phyloP scores from a whole-genome alignment of 805 yeast genomes.

The Starmerella roubikii region DNA sequence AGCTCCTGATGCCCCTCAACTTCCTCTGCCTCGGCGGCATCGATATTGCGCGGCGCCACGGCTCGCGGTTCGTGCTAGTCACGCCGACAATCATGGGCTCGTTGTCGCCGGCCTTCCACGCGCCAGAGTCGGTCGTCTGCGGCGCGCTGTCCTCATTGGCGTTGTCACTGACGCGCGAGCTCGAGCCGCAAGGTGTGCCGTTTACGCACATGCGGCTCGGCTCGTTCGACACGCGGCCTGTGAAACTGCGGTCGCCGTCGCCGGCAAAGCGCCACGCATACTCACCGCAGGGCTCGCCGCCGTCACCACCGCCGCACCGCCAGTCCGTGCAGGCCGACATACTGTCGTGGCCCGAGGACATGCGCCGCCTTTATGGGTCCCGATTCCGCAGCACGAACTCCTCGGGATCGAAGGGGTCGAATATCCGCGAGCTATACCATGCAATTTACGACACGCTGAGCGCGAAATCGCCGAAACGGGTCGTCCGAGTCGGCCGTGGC shows the following conservation, averaged over 20 bases:
- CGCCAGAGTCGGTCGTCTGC: conserved; percentile 45
- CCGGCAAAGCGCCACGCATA: neutral
- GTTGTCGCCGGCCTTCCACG: conserved; percentile 46
- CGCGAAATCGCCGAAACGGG: conserved; percentile 21
- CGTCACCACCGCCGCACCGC: neutral
- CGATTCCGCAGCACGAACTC: conserved; percentile 22
- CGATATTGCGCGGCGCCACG: conserved; percentile 38
- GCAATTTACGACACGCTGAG: conserved; percentile 25
- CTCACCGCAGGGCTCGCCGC: conserved; percentile 10
- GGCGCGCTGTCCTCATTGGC: conserved; percentile 32
- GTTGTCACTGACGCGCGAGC: conserved; percentile 31
- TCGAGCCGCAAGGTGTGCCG: conserved; percentile 32
- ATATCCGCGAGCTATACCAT: conserved; percentile 22
- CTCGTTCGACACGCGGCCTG: conserved; percentile 29
- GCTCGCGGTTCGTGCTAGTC: conserved; percentile 35
- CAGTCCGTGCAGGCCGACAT: conserved; percentile 26
- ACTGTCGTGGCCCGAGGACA: conserved; percentile 31
- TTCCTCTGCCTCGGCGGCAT: conserved; percentile 44
- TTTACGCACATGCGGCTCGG: conserved; percentile 36
- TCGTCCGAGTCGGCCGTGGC: conserved; percentile 26
- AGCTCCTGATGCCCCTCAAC: conserved; percentile 37
- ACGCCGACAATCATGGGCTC: conserved; percentile 45
- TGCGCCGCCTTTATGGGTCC: conserved; percentile 27
- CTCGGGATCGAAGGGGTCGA: conserved; percentile 20
- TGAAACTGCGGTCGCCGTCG: conserved; percentile 2